Evolutionary conservation across 2,329 filamentous ascomycete species (phyloP), one percentile per base, ranked within the genome.

Genomic region (Sporothrix euskadiensis): DNA sequence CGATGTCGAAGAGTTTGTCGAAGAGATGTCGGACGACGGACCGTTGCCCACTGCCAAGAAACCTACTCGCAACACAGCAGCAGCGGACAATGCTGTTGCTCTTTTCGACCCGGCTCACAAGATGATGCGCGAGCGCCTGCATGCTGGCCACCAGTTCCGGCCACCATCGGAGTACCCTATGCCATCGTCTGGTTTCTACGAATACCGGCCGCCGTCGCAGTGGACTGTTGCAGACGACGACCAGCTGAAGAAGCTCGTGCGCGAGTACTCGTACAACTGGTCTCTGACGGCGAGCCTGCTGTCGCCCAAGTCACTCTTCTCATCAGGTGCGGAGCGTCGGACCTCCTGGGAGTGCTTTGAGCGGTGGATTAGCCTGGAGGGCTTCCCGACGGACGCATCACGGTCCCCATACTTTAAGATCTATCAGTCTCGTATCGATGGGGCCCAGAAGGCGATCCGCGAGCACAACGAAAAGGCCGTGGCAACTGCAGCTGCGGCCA

Each of bases 271-370:
- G 0, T 98, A 98, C 84, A 99, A 99, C 78, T 99, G 96, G 96
- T 97, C 94, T 3, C 85, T 99, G 5, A 97, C 98, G 71, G 93
- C 94, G 0, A 92, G 89, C 77, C 91, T 95, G 74, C 84, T 98
- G 71, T 87, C 89, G 1, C 87, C 91, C 19, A 89, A 89, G 71
- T 97, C 94, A 0, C 81, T 90, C 16, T 97, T 94, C 79, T 88
- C 90, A n/a, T 95, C 94, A 26, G 94, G 93, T 1, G 90, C 94
- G 12, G 95, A 98, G 80, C 88, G 96, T 75, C 89, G 96, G 66
- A 98, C 95, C 2, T 94, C 95, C 0, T 99, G 96, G 96, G 96
- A 99, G 83, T 99, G 96, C 80, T 99, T 99, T 78, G 96, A 99
- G 82, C 89, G 96, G 59, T 99, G 95, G 95, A 92, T 98, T 72